A percentile compares a stretch with the other conserved stretches of the same genome.
Evolutionary conservation across 768 basidiomycete genomes (phyloP).

Genomic region (Kwoniella mangroviensis): DNA sequence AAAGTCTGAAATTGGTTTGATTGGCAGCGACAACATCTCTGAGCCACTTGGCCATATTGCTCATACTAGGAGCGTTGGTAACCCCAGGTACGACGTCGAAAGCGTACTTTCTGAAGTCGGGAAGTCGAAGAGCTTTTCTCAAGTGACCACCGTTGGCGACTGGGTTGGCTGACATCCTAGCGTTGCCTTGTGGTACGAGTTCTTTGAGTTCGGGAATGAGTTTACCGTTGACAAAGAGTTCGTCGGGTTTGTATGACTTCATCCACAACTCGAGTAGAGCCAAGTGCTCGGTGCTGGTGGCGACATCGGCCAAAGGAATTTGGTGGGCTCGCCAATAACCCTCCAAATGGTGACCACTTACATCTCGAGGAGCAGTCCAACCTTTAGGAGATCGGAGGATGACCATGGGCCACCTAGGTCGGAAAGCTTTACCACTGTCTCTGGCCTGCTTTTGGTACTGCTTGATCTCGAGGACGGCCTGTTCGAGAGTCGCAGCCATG

Average conservation of each 20-base stretch:
- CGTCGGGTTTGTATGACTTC: conserved; percentile 68
- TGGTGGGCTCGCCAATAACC: conserved; percentile 86
- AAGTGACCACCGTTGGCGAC: conserved; percentile 48
- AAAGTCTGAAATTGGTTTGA: conserved; percentile 41
- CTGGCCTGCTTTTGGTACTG: conserved; percentile 49
- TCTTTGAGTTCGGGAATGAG: conserved; percentile 67
- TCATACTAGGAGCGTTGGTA: conserved; percentile 36
- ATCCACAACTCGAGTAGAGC: conserved; percentile 72
- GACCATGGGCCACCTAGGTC: conserved; percentile 56
- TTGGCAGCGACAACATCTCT: conserved; percentile 46
- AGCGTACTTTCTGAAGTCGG: conserved; percentile 47
- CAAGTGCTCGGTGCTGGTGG: conserved; percentile 69
- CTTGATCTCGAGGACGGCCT: conserved; percentile 45
- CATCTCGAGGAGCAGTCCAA: conserved; percentile 69
- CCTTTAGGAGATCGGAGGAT: conserved; percentile 60
- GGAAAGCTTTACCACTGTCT: conserved; percentile 48
- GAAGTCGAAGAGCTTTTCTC: conserved; percentile 36
- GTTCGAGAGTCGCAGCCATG: conserved; percentile 51
- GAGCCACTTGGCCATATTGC: conserved; percentile 44
- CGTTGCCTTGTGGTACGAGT: conserved; percentile 63
- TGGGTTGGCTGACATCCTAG: conserved; percentile 49
- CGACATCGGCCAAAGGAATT: conserved; percentile 81
- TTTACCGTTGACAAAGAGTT: conserved; percentile 68
- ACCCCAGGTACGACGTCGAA: conserved; percentile 42
- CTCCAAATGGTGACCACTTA: conserved; percentile 73